Evolutionary conservation across 495 filamentous ascomycete genomes (phyloP).

Genomic region (Penicillium lividum): DNA sequence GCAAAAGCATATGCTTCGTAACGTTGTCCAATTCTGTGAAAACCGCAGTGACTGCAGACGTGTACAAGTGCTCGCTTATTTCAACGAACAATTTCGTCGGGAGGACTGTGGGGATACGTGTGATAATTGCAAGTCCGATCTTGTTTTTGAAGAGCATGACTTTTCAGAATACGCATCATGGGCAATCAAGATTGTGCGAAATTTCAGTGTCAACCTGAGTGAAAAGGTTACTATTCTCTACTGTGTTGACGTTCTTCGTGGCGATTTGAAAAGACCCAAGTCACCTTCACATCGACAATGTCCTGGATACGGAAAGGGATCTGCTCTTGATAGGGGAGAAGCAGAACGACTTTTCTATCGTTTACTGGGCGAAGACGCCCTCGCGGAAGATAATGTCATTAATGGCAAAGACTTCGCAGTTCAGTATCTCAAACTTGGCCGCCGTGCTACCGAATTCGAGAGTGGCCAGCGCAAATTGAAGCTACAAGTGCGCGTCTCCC

Average conservation of each 20-base stretch:
- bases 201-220: conserved; percentile 47
- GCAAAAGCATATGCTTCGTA: conserved; percentile 79
- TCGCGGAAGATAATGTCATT: conserved; percentile 58
- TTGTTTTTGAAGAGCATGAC: conserved; percentile 67
- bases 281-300: conserved; percentile 47
- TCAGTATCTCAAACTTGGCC: conserved; percentile 61
- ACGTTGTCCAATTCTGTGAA: conserved; percentile 83
- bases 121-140: conserved; percentile 80
- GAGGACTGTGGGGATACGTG: conserved; percentile 72
- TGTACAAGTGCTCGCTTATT: conserved; percentile 86
- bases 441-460: conserved; percentile 53
- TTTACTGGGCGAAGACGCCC: conserved; percentile 61
- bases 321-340: conserved; percentile 57
- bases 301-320: conserved; percentile 55
- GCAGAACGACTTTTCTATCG: conserved; percentile 66
- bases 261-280: conserved; percentile 53
- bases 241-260: conserved; percentile 62
- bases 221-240: conserved; percentile 54
- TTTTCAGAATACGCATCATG: conserved; percentile 71
- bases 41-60: conserved; percentile 83
- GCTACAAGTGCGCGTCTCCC: conserved; percentile 60
- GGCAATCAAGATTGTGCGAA: conserved; percentile 65
- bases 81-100: conserved; percentile 76
- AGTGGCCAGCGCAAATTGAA: conserved; percentile 53
- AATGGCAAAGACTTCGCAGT: conserved; percentile 60